Evolutionary conservation across 1,139 yeast genomes (phyloP).

Genomic region (Pneumocystis sp.): DNA sequence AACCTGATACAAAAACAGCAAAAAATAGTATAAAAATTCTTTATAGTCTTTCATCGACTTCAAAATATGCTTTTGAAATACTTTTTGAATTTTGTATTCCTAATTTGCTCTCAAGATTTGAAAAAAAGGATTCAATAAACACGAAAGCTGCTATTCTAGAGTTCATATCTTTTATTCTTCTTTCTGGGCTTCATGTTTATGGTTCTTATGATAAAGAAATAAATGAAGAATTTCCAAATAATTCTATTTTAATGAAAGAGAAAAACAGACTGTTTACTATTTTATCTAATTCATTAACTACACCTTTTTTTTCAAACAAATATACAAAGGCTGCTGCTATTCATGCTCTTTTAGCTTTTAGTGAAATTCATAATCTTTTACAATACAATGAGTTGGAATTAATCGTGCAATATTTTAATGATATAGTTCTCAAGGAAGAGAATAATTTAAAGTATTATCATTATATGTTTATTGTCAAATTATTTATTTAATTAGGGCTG

Average conservation of each 20-base stretch:
- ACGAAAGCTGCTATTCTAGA: constrained; percentile 48
- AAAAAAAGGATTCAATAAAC: constrained; percentile 30
- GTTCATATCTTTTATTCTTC: constrained; percentile 20
- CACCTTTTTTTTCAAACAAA: not conserved
- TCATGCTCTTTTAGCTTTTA: constrained; percentile 44
- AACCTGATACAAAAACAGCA: constrained; percentile 38
- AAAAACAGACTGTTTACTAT: not conserved
- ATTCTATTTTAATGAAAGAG: not conserved
- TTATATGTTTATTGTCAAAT: not conserved
- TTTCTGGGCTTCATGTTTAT: not conserved
- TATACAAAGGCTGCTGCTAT: constrained; percentile 36
- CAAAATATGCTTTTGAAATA: constrained; percentile 31
- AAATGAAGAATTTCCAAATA: not conserved
- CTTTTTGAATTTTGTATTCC: constrained; percentile 31
- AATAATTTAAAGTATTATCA: constrained; percentile 19
- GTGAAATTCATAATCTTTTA: constrained; percentile 35
- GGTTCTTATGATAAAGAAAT: constrained; percentile 3
- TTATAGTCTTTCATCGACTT: constrained; percentile 39
- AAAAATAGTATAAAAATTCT: constrained; percentile 49
- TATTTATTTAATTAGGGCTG: constrained; percentile 15
- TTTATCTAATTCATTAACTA: not conserved
- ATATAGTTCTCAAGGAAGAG: constrained; percentile 37
- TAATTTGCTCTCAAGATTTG: constrained; percentile 23
- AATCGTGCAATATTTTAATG: constrained; percentile 53
- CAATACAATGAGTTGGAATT: constrained; percentile 42